A percentile compares a stretch with the other conserved stretches of the same genome.
Conservation (phyloP, 352 stramenopile species). For the Phytopythium kandeliae region DNA sequence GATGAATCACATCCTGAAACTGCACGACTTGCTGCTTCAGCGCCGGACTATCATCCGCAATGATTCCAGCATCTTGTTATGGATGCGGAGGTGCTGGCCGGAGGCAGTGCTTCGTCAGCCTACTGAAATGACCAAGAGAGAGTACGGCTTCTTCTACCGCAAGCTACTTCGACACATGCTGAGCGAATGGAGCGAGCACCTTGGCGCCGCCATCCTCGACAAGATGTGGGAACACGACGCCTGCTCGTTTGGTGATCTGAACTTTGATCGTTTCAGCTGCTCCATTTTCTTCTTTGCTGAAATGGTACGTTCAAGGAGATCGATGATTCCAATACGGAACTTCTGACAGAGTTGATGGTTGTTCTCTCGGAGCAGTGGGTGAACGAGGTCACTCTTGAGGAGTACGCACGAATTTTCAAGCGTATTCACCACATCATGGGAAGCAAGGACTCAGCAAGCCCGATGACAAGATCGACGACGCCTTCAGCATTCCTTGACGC, state of each 20-base stretch:
- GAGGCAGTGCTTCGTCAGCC: neutral
- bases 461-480: conserved; percentile 23
- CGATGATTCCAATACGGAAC: neutral
- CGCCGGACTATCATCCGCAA: conserved; percentile 33
- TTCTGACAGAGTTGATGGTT: neutral
- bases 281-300: conserved; percentile 44
- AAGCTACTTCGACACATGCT: conserved; percentile 34
- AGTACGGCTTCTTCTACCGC: conserved; percentile 30
- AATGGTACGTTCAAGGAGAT: conserved; percentile 17
- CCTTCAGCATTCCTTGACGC: conserved; percentile 26
- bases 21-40: conserved; percentile 21
- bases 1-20: conserved; percentile 19
- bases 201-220: conserved; percentile 16
- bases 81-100: conserved; percentile 35
- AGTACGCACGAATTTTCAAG: conserved; percentile 36
- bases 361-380: conserved; percentile 20
- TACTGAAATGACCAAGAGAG: conserved; percentile 12
- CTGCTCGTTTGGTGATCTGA: conserved; percentile 16
- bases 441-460: conserved; percentile 10
- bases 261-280: conserved; percentile 37
- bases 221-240: conserved; percentile 32
- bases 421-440: conserved; percentile 19
- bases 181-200: conserved; percentile 31
- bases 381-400: conserved; percentile 22
- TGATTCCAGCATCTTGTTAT: conserved; percentile 14